These are phyloP conservation scores for Globisporangium uncinulatum DNA, from an alignment of 352 stramenopile species.

Conservation along the genomic window DNA sequence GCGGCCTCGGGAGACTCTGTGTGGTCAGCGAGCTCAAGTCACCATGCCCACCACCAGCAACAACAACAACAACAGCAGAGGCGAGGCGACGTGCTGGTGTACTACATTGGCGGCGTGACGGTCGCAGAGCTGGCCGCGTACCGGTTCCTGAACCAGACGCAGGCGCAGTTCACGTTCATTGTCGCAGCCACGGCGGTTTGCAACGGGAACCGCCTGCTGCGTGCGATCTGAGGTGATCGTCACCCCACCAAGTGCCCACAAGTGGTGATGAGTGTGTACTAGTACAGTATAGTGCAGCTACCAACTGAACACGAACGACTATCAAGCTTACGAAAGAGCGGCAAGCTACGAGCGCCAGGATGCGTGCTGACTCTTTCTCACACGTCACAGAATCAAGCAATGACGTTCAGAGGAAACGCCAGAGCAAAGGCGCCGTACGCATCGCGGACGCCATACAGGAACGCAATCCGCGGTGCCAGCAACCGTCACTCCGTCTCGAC, in stretches of 20 bases:
- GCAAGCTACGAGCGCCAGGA: no score
- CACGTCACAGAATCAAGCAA: neutral
- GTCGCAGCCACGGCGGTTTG: conserved; percentile 69
- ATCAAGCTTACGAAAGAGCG: no score
- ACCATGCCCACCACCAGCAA: no score
- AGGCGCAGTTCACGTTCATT: conserved; percentile 58
- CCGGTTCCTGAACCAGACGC: conserved; percentile 65
- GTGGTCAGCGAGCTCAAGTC: neutral
- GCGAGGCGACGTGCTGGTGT: conserved; percentile 57
- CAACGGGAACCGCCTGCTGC: conserved; percentile 62
- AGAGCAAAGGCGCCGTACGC: conserved; percentile 3
- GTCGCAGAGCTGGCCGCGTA: conserved; percentile 77
- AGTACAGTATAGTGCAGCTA: no score
- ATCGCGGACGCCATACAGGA: conserved; percentile 1
- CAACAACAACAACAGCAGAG: no score
- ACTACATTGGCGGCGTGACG: conserved; percentile 80
- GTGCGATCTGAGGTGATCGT: conserved; percentile 29
- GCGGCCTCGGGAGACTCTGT: conserved; percentile 5
- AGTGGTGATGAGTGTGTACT: no score
- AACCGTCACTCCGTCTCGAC: conserved; percentile 3
- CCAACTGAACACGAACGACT: no score
- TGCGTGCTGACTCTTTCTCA: neutral
- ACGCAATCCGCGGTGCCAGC: conserved; percentile 1
- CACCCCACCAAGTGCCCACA: no score
- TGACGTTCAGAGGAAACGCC: conserved; percentile 5